These are phyloP conservation scores for Malassezia cuniculi DNA, from an alignment of 1,284 basidiomycete genomes.

Conservation along the genomic window DNA sequence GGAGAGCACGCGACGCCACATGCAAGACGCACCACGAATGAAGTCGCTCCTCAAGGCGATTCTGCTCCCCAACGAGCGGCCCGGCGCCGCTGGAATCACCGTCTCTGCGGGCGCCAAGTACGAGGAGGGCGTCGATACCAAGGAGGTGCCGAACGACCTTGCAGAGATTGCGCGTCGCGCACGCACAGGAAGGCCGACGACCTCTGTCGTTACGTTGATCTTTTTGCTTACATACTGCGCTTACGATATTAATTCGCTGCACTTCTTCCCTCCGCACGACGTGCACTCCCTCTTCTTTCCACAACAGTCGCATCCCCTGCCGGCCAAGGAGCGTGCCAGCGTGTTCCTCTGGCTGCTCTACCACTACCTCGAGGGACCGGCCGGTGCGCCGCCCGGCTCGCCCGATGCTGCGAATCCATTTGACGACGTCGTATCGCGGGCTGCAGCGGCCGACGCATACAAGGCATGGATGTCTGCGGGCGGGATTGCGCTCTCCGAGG, in stretches of 20 bases:
- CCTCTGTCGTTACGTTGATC: constrained; percentile 39
- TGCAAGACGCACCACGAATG: constrained; percentile 69
- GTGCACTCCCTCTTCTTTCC: constrained; percentile 40
- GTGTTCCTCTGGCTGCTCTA: constrained; percentile 41
- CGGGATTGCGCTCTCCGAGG: constrained; percentile 7
- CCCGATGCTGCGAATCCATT: constrained; percentile 29
- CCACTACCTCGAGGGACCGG: constrained; percentile 39
- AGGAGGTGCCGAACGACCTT: constrained; percentile 32
- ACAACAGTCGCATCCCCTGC: constrained; percentile 26
- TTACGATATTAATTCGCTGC: constrained; percentile 27
- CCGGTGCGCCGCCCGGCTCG: constrained; percentile 22
- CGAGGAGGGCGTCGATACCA: constrained; percentile 22
- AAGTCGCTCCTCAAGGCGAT: constrained; percentile 65
- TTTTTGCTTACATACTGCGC: constrained; percentile 33
- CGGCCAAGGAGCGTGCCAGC: constrained; percentile 26
- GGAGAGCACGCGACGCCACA: constrained; percentile 54
- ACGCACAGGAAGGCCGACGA: constrained; percentile 22
- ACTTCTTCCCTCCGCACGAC: constrained; percentile 33
- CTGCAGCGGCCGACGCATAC: constrained; percentile 16
- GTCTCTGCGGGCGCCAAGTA: constrained; percentile 21
- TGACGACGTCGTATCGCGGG: constrained; percentile 23
- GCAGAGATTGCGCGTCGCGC: constrained; percentile 29
- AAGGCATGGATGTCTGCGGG: constrained; percentile 18
- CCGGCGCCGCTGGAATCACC: constrained; percentile 25
- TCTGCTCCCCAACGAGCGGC: constrained; percentile 57